Percentiles rank a stretch among this genome's conserved stretches.
Conservation (phyloP, 176 grass and related monocot genomes). For the Rhynchospora pubera region DNA sequence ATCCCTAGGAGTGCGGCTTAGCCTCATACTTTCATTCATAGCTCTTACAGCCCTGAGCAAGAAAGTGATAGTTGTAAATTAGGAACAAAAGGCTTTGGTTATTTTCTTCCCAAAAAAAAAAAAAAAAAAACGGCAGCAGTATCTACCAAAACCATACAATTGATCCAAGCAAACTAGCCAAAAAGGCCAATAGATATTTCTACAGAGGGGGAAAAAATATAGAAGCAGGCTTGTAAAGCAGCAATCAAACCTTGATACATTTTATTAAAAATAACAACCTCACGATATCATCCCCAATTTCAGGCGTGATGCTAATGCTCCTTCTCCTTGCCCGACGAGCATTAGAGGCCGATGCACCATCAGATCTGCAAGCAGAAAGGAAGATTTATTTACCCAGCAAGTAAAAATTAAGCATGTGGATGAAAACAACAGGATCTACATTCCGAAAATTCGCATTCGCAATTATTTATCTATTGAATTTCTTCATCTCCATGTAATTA, state of each 20-base stretch:
- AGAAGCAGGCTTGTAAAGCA: background rate
- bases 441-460: background rate
- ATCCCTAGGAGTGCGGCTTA: slow-evolving; percentile 46
- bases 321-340: slow-evolving; percentile 39
- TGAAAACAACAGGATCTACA: background rate
- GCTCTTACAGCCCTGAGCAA: slow-evolving; percentile 63
- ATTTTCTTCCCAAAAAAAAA: too few relatives aligned
- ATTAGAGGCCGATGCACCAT: slow-evolving; percentile 84
- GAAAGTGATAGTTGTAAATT: slow-evolving; percentile 6
- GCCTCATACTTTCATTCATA: slow-evolving; percentile 86
- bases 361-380: slow-evolving; percentile 59
- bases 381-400: background rate
- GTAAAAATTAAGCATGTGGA: background rate
- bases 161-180: background rate
- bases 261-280: slow-evolving; percentile 45
- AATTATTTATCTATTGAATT: background rate
- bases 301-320: slow-evolving; percentile 79
- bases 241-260: background rate
- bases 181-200: background rate
- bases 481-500: background rate
- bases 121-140: background rate
- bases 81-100: background rate
- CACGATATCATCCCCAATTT: slow-evolving; percentile 97
- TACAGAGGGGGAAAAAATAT: background rate
- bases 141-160: background rate